Evolutionary conservation across 371 early-diverging fungal genomes (phyloP).

Genomic region (Vairimorpha apis): DNA sequence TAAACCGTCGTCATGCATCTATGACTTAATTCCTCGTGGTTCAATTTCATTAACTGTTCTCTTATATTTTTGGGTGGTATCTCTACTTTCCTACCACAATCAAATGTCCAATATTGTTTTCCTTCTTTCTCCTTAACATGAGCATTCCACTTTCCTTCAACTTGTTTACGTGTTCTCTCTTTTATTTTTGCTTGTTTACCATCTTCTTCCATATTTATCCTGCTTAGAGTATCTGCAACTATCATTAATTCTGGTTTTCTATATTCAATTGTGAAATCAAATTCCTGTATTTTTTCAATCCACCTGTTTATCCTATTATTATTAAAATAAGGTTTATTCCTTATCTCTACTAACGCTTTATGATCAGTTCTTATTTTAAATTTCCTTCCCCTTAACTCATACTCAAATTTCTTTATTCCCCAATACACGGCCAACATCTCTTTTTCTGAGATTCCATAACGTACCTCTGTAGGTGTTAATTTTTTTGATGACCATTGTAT

Average conservation of each 20-base stretch:
- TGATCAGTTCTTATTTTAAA: conserved; percentile 52
- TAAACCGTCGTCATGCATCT: conserved; percentile 5
- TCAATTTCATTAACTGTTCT: background rate
- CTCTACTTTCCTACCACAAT: background rate
- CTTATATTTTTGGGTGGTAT: background rate
- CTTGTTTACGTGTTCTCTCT: background rate
- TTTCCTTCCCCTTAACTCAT: conserved; percentile 33
- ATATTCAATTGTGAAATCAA: conserved; percentile 38
- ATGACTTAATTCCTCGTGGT: conserved; percentile 20
- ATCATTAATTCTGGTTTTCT: conserved; percentile 16
- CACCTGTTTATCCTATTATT: conserved; percentile 36
- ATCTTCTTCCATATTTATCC: conserved; percentile 6
- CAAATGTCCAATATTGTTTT: background rate
- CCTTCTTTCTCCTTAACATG: background rate
- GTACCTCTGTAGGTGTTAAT: conserved; percentile 30
- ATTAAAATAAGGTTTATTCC: conserved; percentile 31
- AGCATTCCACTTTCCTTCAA: background rate
- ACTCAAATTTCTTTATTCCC: conserved; percentile 43
- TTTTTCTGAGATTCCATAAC: conserved; percentile 39
- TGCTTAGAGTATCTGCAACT: conserved; percentile 43
- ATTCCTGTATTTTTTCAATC: conserved; percentile 26
- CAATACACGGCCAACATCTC: conserved; percentile 34
- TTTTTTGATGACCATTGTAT: conserved; percentile 32
- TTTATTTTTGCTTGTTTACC: background rate
- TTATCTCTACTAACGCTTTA: conserved; percentile 33